phyloP scores from a whole-genome alignment of 352 stramenopile species.

The Phytophthora citricola region DNA sequence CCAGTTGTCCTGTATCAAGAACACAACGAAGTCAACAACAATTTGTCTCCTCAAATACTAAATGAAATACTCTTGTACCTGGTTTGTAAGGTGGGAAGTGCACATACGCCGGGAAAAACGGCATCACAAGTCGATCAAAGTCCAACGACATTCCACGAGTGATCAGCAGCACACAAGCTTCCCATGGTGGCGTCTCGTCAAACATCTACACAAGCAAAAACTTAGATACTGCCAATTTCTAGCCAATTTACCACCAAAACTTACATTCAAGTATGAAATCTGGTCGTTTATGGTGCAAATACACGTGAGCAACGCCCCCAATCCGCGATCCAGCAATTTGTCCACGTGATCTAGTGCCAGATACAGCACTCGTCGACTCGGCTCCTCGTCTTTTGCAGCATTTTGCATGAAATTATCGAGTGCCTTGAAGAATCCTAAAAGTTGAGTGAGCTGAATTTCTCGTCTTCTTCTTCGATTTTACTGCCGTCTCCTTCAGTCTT shows the following conservation, averaged over 20 bases:
- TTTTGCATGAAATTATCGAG: conserved; percentile 58
- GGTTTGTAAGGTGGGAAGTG: conserved; percentile 66
- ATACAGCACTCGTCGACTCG: conserved; percentile 49
- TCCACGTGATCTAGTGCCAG: conserved; percentile 76
- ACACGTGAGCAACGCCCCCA: conserved; percentile 65
- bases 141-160: conserved; percentile 72
- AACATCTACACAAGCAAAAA: conserved; percentile 46
- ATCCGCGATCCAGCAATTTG: conserved; percentile 62
- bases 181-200: conserved; percentile 51
- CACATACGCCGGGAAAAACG: conserved; percentile 62
- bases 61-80: conserved; percentile 32
- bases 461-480: conserved; percentile 19
- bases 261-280: conserved; percentile 62
- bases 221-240: no score
- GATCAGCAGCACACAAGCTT: conserved; percentile 66
- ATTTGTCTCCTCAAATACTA: neutral
- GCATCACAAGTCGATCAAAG: conserved; percentile 61
- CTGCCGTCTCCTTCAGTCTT: conserved; percentile 6
- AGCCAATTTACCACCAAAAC: conserved; percentile 2
- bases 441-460: conserved; percentile 65
- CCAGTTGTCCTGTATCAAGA: conserved; percentile 51
- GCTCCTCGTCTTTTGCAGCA: neutral
- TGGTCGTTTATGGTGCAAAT: conserved; percentile 78
- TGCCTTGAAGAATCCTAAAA: conserved; percentile 78
- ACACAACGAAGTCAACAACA: conserved; percentile 6